Percentiles rank a stretch among this genome's conserved stretches.
Evolutionary conservation across 331 rosid species (phyloP).

Genomic region (Malus hybrid): DNA sequence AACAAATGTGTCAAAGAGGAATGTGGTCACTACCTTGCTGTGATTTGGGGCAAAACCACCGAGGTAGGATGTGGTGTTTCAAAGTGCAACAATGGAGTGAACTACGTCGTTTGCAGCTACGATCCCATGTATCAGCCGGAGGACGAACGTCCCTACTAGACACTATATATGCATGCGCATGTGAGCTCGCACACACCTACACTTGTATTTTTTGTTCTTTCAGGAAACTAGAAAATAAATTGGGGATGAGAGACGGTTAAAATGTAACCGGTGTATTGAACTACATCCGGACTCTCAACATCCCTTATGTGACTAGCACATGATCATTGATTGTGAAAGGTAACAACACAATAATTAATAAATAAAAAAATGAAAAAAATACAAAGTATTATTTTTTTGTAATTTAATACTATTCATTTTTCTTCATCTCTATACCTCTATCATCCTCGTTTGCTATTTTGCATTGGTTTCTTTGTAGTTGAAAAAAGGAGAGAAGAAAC

Average conservation of each 20-base stretch:
- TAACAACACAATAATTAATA: background rate
- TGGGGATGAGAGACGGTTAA: background rate
- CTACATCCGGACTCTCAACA: background rate
- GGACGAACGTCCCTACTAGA: slow-evolving; percentile 40
- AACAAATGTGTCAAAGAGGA: slow-evolving; percentile 15
- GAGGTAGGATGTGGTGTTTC: slow-evolving; percentile 21
- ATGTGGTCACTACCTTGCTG: slow-evolving; percentile 19
- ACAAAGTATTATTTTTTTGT: background rate
- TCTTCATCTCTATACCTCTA: background rate
- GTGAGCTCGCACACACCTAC: background rate
- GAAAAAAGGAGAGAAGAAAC: too few relatives aligned
- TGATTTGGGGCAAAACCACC: slow-evolving; percentile 15
- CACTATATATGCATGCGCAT: background rate
- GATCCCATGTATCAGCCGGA: slow-evolving; percentile 27
- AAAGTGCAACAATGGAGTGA: slow-evolving; percentile 23
- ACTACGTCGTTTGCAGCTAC: slow-evolving; percentile 28
- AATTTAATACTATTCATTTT: background rate
- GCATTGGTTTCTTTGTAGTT: too few relatives aligned
- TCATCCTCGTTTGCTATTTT: background rate
- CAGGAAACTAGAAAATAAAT: background rate
- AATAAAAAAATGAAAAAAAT: background rate
- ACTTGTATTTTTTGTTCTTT: background rate
- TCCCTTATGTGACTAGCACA: background rate
- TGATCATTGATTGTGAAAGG: background rate
- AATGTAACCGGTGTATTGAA: background rate